A percentile compares a stretch with the other conserved stretches of the same genome.
These are phyloP conservation scores for Gliomastix tumulicola DNA, from an alignment of 2,329 filamentous ascomycete genomes.

Conservation along the genomic window DNA sequence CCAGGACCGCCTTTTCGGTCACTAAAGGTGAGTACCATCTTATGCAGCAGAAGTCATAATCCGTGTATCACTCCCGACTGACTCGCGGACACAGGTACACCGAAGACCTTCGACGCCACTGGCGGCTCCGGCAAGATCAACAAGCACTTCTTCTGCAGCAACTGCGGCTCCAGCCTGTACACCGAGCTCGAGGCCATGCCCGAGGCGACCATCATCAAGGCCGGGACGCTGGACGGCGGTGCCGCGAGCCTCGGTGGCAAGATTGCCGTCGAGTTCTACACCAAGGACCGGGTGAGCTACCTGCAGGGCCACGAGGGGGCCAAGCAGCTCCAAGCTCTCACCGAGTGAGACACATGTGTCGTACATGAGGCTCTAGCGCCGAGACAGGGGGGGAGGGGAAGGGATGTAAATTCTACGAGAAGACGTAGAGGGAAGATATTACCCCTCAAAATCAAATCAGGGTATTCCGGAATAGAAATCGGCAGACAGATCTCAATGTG, in stretches of 20 bases:
- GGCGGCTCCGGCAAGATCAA: constrained; percentile 46
- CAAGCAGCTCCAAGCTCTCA: too few relatives aligned
- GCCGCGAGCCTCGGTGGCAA: constrained; percentile 31
- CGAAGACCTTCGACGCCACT: constrained; percentile 36
- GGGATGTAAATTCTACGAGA: too few relatives aligned
- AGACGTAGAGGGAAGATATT: too few relatives aligned
- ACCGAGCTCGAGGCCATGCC: constrained; percentile 47
- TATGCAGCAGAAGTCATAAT: background rate
- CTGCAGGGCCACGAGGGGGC: constrained; percentile 31
- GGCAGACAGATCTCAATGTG: too few relatives aligned
- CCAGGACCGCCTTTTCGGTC: constrained; percentile 36
- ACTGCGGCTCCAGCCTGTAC: constrained; percentile 43
- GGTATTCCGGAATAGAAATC: too few relatives aligned
- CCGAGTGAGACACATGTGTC: too few relatives aligned
- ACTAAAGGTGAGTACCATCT: constrained; percentile 36
- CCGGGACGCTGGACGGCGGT: constrained; percentile 41
- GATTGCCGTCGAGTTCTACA: constrained; percentile 45
- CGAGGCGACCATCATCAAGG: constrained; percentile 41
- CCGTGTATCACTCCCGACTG: background rate
- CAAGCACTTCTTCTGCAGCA: constrained; percentile 47
- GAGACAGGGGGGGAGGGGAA: too few relatives aligned
- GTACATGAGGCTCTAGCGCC: too few relatives aligned
- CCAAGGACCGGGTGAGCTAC: constrained; percentile 39
- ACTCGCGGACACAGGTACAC: constrained; percentile 25
- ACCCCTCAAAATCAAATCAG: too few relatives aligned